Percentiles rank a stretch among this genome's conserved stretches.
These are phyloP conservation scores for Gynochthodes officinalis DNA, from an alignment of 257 asterid genomes.

Conservation along the genomic window DNA sequence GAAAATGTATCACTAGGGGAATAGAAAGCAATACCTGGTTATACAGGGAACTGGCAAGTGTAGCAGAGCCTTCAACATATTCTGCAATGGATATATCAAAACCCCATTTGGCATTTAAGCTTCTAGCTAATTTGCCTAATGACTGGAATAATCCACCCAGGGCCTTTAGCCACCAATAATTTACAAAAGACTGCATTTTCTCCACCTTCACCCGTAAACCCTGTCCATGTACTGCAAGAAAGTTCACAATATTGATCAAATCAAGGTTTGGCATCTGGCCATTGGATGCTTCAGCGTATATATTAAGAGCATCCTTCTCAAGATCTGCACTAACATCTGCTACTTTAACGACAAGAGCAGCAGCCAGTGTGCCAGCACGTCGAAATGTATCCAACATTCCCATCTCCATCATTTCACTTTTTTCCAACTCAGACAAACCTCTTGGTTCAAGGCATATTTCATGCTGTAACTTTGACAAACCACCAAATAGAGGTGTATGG, in stretches of 20 bases:
- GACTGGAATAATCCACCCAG: constrained; percentile 57
- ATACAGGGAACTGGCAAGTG: constrained; percentile 86
- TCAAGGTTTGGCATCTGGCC: constrained; percentile 99
- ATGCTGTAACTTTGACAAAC: constrained; percentile 27
- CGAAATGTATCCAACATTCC: constrained; percentile 48
- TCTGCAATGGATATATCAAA: constrained; percentile 68
- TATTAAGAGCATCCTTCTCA: constrained; percentile 66
- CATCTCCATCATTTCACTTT: constrained; percentile 17
- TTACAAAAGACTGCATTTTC: constrained; percentile 64
- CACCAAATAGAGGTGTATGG: constrained; percentile 59
- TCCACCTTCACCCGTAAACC: constrained; percentile 78
- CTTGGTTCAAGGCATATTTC: constrained; percentile 38
- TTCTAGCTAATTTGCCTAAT: constrained; percentile 61
- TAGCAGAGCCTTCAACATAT: constrained; percentile 84
- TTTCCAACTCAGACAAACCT: constrained; percentile 22
- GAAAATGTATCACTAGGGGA: constrained; percentile 5
- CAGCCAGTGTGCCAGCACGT: constrained; percentile 99
- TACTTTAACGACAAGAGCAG: constrained; percentile 90
- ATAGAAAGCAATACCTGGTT: constrained; percentile 58
- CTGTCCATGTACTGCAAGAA: constrained; percentile 88
- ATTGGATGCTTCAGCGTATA: constrained; percentile 94
- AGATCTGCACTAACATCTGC: constrained; percentile 48
- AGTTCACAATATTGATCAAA: constrained; percentile 79
- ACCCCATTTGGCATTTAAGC: constrained; percentile 76
- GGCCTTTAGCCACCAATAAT: constrained; percentile 68